A percentile compares a stretch with the other conserved stretches of the same genome.
Conservation (phyloP, 164 flowering plant species). For the Chloranthus sessilifolius region DNA sequence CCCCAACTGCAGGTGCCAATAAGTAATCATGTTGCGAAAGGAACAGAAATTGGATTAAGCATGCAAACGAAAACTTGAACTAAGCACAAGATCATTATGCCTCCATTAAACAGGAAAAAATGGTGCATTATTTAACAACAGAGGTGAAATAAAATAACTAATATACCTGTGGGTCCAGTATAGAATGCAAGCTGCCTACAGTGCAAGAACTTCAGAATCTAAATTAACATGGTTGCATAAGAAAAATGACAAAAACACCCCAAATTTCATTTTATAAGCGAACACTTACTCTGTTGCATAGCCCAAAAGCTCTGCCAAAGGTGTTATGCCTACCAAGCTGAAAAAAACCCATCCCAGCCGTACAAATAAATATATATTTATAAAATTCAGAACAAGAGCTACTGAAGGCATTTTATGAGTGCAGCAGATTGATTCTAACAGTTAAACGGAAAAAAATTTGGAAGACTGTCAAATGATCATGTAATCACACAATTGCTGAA, state of each 20-base stretch:
- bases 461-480: background rate
- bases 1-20: conserved; percentile 42
- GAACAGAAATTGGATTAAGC: too few relatives aligned
- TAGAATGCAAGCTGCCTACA: conserved; percentile 67
- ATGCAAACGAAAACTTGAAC: too few relatives aligned
- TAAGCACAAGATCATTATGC: too few relatives aligned
- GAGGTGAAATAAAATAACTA: too few relatives aligned
- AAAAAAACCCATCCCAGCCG: conserved; percentile 66
- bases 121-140: background rate
- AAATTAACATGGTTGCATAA: background rate
- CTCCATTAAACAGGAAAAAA: too few relatives aligned
- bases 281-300: conserved; percentile 60
- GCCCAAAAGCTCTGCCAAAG: conserved; percentile 71
- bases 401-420: background rate
- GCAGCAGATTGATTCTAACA: background rate
- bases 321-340: conserved; percentile 60
- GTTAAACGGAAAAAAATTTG: background rate
- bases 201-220: too few relatives aligned
- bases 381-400: background rate
- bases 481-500: background rate
- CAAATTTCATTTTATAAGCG: background rate
- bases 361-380: conserved; percentile 1
- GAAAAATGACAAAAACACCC: background rate
- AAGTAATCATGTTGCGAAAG: too few relatives aligned
- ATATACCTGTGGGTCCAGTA: conserved; percentile 83